Evolutionary conservation across 2,329 filamentous ascomycete genomes (phyloP).

Genomic region (Ilyonectria robusta): DNA sequence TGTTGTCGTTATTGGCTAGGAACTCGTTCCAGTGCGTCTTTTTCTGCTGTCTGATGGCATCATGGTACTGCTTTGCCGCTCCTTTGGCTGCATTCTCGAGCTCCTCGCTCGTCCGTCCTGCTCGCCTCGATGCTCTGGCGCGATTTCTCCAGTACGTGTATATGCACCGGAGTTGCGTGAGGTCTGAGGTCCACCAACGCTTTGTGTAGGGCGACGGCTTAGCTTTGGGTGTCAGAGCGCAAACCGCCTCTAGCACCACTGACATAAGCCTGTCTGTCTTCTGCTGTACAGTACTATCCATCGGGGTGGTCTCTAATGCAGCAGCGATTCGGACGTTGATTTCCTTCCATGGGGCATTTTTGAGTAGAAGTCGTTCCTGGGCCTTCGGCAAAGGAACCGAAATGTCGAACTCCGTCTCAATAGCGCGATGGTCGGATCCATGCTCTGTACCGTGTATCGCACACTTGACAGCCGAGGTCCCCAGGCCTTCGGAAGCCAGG

Average conservation of each 20-base stretch:
- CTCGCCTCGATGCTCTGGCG: conserved; percentile 39
- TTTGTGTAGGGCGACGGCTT: conserved; percentile 31
- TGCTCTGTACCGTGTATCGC: conserved; percentile 20
- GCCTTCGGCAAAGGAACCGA: not conserved
- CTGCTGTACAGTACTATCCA: conserved; percentile 12
- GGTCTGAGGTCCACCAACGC: conserved; percentile 27
- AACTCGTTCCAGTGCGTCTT: conserved; percentile 46
- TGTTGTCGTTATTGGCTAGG: conserved; percentile 46
- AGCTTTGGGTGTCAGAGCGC: conserved; percentile 21
- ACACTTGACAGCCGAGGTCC: conserved; percentile 29
- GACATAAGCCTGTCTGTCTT: conserved; percentile 25
- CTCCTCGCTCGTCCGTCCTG: conserved; percentile 20
- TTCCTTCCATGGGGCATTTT: conserved; percentile 20
- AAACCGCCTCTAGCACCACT: conserved; percentile 31
- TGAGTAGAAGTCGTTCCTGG: conserved; percentile 1
- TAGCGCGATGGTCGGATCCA: conserved; percentile 15
- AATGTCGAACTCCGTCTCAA: conserved; percentile 15
- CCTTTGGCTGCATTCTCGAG: conserved; percentile 42
- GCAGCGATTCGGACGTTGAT: conserved; percentile 11
- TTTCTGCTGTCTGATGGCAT: conserved; percentile 41
- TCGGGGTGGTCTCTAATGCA: not conserved
- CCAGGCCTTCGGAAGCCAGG: conserved; percentile 40
- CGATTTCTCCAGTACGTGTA: conserved; percentile 49
- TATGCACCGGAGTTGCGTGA: conserved; percentile 30
- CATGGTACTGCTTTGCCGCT: conserved; percentile 44